Conservation (phyloP, 345 rosid species). For the Salix viminalis region DNA sequence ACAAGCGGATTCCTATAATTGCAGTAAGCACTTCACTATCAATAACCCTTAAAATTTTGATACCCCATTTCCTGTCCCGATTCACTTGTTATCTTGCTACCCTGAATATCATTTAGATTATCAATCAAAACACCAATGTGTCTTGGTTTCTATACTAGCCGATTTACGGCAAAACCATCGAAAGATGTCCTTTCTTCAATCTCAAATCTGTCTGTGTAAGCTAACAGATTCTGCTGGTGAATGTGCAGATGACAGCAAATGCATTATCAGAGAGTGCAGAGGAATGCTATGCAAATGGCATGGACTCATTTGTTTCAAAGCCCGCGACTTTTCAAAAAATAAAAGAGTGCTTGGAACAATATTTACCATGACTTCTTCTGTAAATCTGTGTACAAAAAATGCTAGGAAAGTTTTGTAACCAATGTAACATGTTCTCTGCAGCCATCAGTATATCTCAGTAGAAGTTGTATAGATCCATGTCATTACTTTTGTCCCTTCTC, state of each 20-base stretch:
- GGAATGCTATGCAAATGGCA: constrained; percentile 86
- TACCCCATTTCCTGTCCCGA: not conserved
- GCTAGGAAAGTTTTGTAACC: constrained; percentile 62
- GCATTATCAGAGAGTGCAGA: constrained; percentile 86
- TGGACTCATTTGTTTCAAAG: constrained; percentile 90
- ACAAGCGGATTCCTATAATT: constrained; percentile 61
- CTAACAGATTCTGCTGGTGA: not conserved
- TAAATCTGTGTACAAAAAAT: constrained; percentile 40
- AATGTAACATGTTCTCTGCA: constrained; percentile 24
- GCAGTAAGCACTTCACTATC: constrained; percentile 50
- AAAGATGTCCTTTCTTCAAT: not conserved
- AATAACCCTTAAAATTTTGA: not conserved
- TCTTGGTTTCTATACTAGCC: not conserved
- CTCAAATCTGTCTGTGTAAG: not conserved
- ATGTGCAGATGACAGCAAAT: constrained; percentile 89
- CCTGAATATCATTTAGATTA: not conserved
- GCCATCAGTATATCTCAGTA: constrained; percentile 24
- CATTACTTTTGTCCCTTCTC: constrained; percentile 3
- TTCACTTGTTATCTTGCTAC: not conserved
- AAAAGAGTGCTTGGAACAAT: constrained; percentile 64
- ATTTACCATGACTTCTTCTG: constrained; percentile 40
- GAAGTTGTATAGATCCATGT: constrained; percentile 11
- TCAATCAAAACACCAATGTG: not conserved
- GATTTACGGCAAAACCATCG: not conserved
- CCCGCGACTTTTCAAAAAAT: constrained; percentile 82